phyloP scores from a whole-genome alignment of 805 yeast species.

The Candida maltosa region DNA sequence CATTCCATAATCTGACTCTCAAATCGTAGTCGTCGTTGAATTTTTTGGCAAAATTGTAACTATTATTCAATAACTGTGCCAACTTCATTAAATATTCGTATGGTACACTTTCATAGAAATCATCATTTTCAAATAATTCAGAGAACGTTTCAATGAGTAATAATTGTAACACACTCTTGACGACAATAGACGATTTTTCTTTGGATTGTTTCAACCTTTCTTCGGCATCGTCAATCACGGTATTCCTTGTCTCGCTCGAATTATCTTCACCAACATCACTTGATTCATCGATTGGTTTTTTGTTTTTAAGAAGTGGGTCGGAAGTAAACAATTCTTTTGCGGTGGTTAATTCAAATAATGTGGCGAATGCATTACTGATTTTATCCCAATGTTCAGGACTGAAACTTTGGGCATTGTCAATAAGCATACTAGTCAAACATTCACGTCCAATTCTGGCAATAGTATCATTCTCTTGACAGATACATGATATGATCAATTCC shows the following conservation, averaged over 20 bases:
- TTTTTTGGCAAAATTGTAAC: slow-evolving; percentile 78
- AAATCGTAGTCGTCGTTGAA: slow-evolving; percentile 88
- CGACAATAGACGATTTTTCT: slow-evolving; percentile 74
- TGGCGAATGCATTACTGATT: slow-evolving; percentile 61
- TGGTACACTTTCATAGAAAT: slow-evolving; percentile 69
- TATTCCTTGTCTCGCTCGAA: slow-evolving; percentile 7
- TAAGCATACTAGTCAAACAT: slow-evolving; percentile 74
- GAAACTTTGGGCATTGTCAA: slow-evolving; percentile 72
- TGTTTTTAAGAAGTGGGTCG: slow-evolving; percentile 42
- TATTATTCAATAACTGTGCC: slow-evolving; percentile 56
- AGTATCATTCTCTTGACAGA: slow-evolving; percentile 95
- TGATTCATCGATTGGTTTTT: slow-evolving; percentile 23
- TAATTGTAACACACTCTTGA: slow-evolving; percentile 87
- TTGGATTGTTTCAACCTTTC: slow-evolving; percentile 41
- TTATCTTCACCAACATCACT: slow-evolving; percentile 20
- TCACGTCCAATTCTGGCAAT: slow-evolving; percentile 92
- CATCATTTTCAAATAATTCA: slow-evolving; percentile 71
- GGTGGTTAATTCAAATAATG: slow-evolving; percentile 76
- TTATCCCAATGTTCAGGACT: slow-evolving; percentile 68
- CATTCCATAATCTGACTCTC: slow-evolving; percentile 84
- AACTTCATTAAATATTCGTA: slow-evolving; percentile 58
- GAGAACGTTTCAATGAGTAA: slow-evolving; percentile 82
- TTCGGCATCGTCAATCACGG: slow-evolving; percentile 25
- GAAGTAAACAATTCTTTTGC: slow-evolving; percentile 78
- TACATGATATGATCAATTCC: slow-evolving; percentile 76